Conservation (phyloP, 2,329 filamentous ascomycete species). For the Alternaria sp. region DNA sequence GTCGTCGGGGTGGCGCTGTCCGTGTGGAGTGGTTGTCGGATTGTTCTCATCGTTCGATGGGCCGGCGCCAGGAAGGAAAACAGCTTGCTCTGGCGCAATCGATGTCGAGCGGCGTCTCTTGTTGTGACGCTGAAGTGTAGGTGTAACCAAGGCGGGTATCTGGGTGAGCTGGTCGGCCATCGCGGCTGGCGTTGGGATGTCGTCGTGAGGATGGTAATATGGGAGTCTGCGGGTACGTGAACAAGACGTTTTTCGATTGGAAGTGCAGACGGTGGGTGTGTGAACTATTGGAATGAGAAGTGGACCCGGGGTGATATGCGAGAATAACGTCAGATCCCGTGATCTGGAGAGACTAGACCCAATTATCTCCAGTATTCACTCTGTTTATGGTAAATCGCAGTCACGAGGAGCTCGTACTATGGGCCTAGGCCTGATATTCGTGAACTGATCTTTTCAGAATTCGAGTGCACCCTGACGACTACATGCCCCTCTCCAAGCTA, state of each 20-base stretch:
- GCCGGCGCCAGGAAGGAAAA: not conserved
- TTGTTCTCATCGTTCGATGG: not conserved
- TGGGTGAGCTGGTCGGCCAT: not conserved
- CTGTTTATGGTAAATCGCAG: not conserved
- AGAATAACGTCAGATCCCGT: not conserved
- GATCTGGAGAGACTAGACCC: not conserved
- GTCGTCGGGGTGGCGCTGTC: not conserved
- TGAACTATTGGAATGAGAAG: not conserved
- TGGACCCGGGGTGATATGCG: not conserved
- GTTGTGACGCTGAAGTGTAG: not conserved
- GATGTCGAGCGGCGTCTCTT: not conserved
- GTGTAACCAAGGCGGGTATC: not conserved
- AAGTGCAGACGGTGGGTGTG: not conserved
- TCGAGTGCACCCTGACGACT: not conserved
- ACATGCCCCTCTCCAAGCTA: not conserved
- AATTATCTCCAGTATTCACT: not conserved
- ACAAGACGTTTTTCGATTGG: not conserved
- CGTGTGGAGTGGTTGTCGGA: not conserved
- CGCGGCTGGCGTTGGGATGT: not conserved
- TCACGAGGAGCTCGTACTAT: not conserved
- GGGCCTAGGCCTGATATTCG: not conserved
- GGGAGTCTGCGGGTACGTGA: no score
- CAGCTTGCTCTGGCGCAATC: not conserved
- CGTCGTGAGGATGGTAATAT: no score
- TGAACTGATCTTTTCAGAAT: not conserved